A percentile compares a stretch with the other conserved stretches of the same genome.
These are phyloP conservation scores for Daedaleopsis nitida DNA, from an alignment of 768 basidiomycete species.

Conservation along the genomic window DNA sequence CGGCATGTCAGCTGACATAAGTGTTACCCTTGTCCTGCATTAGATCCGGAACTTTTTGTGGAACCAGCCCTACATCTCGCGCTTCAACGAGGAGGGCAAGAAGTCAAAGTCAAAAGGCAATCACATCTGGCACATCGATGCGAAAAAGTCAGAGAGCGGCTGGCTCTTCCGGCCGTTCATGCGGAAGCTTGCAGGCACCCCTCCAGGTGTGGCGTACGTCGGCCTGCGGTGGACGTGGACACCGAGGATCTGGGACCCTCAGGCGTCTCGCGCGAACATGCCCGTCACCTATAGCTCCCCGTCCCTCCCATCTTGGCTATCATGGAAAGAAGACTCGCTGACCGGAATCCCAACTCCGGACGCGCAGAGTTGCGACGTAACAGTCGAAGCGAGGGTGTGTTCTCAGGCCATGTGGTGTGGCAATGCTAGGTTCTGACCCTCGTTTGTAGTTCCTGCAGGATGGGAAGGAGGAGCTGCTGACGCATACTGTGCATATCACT, in stretches of 20 bases:
- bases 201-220: slow-evolving; percentile 79
- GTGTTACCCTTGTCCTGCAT: slow-evolving; percentile 9
- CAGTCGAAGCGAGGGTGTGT: slow-evolving; percentile 73
- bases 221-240: slow-evolving; percentile 87
- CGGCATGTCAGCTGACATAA: slow-evolving; percentile 13
- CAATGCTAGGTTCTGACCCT: slow-evolving; percentile 12
- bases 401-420: slow-evolving; percentile 12
- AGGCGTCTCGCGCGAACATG: slow-evolving; percentile 79
- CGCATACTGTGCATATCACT: slow-evolving; percentile 67
- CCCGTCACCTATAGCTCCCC: slow-evolving; percentile 82
- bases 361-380: slow-evolving; percentile 74
- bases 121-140: slow-evolving; percentile 98
- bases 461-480: slow-evolving; percentile 68
- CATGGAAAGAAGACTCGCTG: slow-evolving; percentile 83
- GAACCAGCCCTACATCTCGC: slow-evolving; percentile 90
- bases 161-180: slow-evolving; percentile 92
- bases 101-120: slow-evolving; percentile 99
- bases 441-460: slow-evolving; percentile 64
- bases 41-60: slow-evolving; percentile 95
- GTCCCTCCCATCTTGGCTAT: slow-evolving; percentile 80
- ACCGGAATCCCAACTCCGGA: slow-evolving; percentile 79
- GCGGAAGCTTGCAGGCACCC: slow-evolving; percentile 82
- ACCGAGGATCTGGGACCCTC: slow-evolving; percentile 96
- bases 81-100: slow-evolving; percentile 98
- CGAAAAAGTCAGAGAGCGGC: slow-evolving; percentile 77